Evolutionary conservation across 257 asterid species (phyloP).

Genomic region (Thymus quinquecostatus): DNA sequence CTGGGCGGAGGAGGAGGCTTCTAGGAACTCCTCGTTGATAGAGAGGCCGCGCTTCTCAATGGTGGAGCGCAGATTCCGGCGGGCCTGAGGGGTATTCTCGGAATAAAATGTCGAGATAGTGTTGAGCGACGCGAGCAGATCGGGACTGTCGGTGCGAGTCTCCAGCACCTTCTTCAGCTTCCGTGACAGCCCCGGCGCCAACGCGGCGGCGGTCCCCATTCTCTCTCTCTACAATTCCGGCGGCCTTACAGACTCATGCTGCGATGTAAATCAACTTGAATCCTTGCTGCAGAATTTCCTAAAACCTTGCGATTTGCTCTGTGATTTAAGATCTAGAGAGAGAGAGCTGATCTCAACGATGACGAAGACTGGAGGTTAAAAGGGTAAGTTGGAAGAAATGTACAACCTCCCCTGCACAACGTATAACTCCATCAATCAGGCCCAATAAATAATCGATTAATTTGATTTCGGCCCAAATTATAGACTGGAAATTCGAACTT

Average conservation of each 20-base stretch:
- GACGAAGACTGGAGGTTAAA: slow-evolving; percentile 26
- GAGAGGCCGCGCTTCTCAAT: slow-evolving; percentile 91
- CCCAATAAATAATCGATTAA: background rate
- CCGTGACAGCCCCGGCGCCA: slow-evolving; percentile 99
- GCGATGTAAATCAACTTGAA: slow-evolving; percentile 26
- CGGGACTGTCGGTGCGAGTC: slow-evolving; percentile 87
- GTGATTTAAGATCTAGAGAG: slow-evolving; percentile 36
- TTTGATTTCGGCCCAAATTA: too few species aligned
- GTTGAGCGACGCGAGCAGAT: slow-evolving; percentile 85
- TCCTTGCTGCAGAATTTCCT: slow-evolving; percentile 28
- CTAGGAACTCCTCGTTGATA: slow-evolving; percentile 84
- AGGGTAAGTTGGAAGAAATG: slow-evolving; percentile 31
- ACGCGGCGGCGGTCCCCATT: slow-evolving; percentile 88
- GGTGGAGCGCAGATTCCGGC: slow-evolving; percentile 96
- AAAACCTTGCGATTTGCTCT: slow-evolving; percentile 13
- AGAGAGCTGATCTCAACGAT: slow-evolving; percentile 32
- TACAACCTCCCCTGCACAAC: slow-evolving; percentile 17
- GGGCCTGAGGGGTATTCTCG: slow-evolving; percentile 76
- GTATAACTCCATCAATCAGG: background rate
- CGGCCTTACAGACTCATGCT: slow-evolving; percentile 29
- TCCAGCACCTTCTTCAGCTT: slow-evolving; percentile 98
- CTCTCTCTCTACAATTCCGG: slow-evolving; percentile 34
- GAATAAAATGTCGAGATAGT: slow-evolving; percentile 82
- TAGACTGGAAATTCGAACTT: too few species aligned
- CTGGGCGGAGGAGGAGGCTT: slow-evolving; percentile 79